Conservation (phyloP, 2,329 filamentous ascomycete genomes). For the Lasiodiplodia sp. region DNA sequence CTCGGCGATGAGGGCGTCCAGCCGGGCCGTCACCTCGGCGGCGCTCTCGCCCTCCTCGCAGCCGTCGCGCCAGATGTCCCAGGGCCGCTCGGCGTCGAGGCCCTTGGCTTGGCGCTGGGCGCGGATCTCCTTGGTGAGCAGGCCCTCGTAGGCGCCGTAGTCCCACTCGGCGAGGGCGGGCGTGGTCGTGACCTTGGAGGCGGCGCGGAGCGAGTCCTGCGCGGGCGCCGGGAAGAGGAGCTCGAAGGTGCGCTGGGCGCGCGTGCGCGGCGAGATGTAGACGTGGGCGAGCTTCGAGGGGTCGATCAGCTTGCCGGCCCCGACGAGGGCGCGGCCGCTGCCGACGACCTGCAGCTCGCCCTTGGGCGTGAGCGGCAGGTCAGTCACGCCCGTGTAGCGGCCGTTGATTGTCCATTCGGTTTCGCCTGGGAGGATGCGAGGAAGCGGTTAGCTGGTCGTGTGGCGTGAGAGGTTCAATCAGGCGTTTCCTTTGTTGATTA, state of each 20-base stretch:
- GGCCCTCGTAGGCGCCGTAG: constrained; percentile 86
- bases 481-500: constrained; percentile 56
- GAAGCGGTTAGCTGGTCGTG: constrained; percentile 67
- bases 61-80: constrained; percentile 92
- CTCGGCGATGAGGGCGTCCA: constrained; percentile 76
- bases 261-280: constrained; percentile 59
- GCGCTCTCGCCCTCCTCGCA: constrained; percentile 86
- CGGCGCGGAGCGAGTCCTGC: constrained; percentile 6
- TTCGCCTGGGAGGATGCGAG: constrained; percentile 39
- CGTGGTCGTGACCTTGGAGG: constrained; percentile 65
- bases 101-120: constrained; percentile 64
- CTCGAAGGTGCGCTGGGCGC: constrained; percentile 59
- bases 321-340: constrained; percentile 57
- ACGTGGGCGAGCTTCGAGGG: constrained; percentile 56
- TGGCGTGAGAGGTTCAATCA: constrained; percentile 36
- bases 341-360: constrained; percentile 51
- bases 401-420: constrained; percentile 59
- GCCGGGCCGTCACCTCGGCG: constrained; percentile 70
- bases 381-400: constrained; percentile 56
- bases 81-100: constrained; percentile 59
- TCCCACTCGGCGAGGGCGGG: constrained; percentile 84
- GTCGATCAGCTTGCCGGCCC: constrained; percentile 60
- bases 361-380: constrained; percentile 50
- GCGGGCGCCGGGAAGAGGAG: constrained; percentile 46
- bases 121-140: constrained; percentile 75